These are phyloP conservation scores for Candida golubevii DNA, from an alignment of 805 yeast species.

Conservation along the genomic window DNA sequence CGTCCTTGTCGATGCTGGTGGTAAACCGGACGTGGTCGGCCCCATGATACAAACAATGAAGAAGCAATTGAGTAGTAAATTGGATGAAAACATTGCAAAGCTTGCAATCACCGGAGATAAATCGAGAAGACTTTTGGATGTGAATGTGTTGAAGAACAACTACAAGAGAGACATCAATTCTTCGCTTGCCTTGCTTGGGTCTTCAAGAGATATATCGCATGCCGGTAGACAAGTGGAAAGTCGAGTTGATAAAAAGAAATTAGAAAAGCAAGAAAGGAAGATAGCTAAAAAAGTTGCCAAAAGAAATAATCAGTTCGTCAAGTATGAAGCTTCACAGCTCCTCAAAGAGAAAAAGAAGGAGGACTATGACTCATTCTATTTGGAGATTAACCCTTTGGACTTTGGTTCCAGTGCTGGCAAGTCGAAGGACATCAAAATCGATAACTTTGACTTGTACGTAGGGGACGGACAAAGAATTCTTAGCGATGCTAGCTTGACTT, in stretches of 20 bases:
- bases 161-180: conserved; percentile 69
- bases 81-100: conserved; percentile 65
- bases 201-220: conserved; percentile 81
- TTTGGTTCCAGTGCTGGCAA: conserved; percentile 82
- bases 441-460: conserved; percentile 88
- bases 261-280: conserved; percentile 95
- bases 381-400: conserved; percentile 92
- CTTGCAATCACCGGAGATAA: conserved; percentile 80
- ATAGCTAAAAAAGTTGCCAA: conserved; percentile 97
- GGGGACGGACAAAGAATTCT: conserved; percentile 94
- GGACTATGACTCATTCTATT: conserved; percentile 91
- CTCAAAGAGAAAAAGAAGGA: conserved; percentile 59
- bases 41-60: conserved; percentile 43
- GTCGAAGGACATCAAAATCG: conserved; percentile 93
- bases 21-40: conserved; percentile 51
- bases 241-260: conserved; percentile 91
- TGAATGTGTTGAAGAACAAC: conserved; percentile 60
- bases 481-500: conserved; percentile 79
- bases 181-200: conserved; percentile 72
- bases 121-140: conserved; percentile 78
- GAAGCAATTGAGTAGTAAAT: conserved; percentile 48
- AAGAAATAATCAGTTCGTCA: conserved; percentile 73
- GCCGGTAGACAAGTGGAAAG: conserved; percentile 90
- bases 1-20: conserved; percentile 80
- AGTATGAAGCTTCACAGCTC: conserved; percentile 92